phyloP scores from a whole-genome alignment of 2,329 filamentous ascomycete genomes.

The Cladosporium sp. region DNA sequence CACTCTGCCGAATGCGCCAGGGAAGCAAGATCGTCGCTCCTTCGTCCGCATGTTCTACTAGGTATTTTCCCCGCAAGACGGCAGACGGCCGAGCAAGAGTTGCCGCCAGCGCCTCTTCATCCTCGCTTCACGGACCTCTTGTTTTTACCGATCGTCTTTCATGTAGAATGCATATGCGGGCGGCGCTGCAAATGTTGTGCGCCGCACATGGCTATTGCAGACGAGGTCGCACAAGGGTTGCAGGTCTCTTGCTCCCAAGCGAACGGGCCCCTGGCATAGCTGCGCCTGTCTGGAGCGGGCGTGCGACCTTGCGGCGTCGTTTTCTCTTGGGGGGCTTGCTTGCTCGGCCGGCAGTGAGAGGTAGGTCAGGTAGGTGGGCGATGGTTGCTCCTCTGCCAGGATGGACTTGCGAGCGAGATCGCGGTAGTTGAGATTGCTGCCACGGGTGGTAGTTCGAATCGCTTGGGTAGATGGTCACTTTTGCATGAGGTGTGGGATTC shows the following conservation, averaged over 20 bases:
- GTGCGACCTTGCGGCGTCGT: constrained; percentile 8
- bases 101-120: no score
- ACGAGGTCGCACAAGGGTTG: constrained; percentile 8
- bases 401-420: not conserved
- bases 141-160: no score
- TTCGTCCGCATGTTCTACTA: not conserved
- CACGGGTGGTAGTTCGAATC: not conserved
- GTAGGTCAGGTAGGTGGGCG: no score
- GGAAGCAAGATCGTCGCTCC: not conserved
- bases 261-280: constrained; percentile 4
- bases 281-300: constrained; percentile 5
- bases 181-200: not conserved
- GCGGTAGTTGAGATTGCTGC: not conserved
- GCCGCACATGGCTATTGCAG: constrained; percentile 10
- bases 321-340: not conserved
- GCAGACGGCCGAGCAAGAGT: no score
- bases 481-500: not conserved
- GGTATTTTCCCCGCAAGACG: constrained; percentile 11
- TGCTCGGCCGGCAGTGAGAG: not conserved
- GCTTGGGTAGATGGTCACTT: not conserved
- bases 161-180: no score
- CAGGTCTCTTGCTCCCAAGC: constrained; percentile 3
- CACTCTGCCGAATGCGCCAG: constrained; percentile 3
- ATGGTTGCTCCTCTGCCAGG: not conserved
- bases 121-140: no score